Base-by-base conservation (phyloP, 192 early-diverging fungal genomes). In the Pilaira anomala region DNA sequence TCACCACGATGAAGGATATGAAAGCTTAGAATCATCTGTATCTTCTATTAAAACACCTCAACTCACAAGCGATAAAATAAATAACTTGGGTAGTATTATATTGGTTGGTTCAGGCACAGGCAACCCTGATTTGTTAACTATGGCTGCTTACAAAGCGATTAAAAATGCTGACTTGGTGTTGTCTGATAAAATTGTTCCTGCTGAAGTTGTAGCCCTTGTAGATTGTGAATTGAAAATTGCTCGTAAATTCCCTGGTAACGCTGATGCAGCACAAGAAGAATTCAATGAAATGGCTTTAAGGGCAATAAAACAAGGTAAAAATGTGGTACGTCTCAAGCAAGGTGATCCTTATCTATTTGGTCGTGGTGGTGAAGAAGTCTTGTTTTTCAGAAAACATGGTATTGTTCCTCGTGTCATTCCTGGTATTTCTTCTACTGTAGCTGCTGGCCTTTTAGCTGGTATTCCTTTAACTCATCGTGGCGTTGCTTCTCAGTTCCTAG, bases 341-440 rank as follows among this genome's bases (percentile, higher is more conserved):
- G 95, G 95, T 61, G 93, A 98, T 69, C 91, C 92, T 49, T 96
- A 90, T 75, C 82, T 98, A 24, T 96, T 94, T 76, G 95, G 94
- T 24, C 87, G 95, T 48, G 95, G 94, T 40, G 93, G 87, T 22
- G 95, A 98, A 72, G 95, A 98, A 65, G 74, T 89, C 14, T 52
- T 89, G n/a, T 89, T 85, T 57, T 90, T 91, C 72, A 76, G 82
- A 26, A 65, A 77, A 9, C 74, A 85, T 61, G 93, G 93, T 19
- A 85, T 82, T 54, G 76, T 81, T 50, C 67, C 70, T 2, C 72
- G 77, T 28, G 79, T 91, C 5, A 69, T 90, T 1, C 85, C 88
- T 1, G 92, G 92, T 25, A 75, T 94, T 7, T 76, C 82, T 2
- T 87, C 86, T 49, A 75, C 81, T n/a, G 79, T 88, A 33, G 85